These are phyloP conservation scores for Phascolomyces articulosus DNA, from an alignment of 371 early-diverging fungal genomes.

Conservation along the genomic window DNA sequence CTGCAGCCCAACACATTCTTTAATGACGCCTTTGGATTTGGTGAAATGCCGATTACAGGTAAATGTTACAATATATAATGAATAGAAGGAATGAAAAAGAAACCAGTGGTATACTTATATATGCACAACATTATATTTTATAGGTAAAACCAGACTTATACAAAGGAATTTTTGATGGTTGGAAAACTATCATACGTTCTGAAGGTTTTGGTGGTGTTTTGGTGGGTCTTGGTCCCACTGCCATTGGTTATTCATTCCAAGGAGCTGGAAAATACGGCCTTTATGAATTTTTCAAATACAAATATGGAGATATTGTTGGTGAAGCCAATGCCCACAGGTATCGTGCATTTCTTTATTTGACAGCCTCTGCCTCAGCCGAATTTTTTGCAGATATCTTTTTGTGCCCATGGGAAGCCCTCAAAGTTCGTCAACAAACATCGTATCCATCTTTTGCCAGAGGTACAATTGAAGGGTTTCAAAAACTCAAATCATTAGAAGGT, in stretches of 20 bases:
- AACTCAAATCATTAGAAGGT: constrained; percentile 64
- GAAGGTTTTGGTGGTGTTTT: constrained; percentile 76
- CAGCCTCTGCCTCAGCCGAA: constrained; percentile 87
- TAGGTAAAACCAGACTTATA: constrained; percentile 62
- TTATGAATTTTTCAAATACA: constrained; percentile 85
- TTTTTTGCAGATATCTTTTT: constrained; percentile 84
- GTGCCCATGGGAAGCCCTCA: constrained; percentile 83
- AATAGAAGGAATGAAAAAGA: not conserved
- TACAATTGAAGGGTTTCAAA: constrained; percentile 64
- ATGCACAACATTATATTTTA: not conserved
- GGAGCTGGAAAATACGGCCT: constrained; percentile 90
- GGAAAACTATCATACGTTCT: constrained; percentile 65
- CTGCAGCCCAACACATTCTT: constrained; percentile 52
- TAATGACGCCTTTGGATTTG: constrained; percentile 67
- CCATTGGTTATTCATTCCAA: constrained; percentile 87
- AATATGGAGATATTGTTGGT: constrained; percentile 66
- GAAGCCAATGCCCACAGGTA: constrained; percentile 76
- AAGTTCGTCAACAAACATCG: constrained; percentile 79
- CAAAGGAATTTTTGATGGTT: constrained; percentile 69
- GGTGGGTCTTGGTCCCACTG: constrained; percentile 81
- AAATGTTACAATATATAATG: not conserved
- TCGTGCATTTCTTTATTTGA: constrained; percentile 73
- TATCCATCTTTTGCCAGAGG: constrained; percentile 66
- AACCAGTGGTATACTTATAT: no score
- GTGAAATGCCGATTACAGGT: constrained; percentile 69